Conservation (phyloP, 352 stramenopile species). For the Thalassiosira hispida region DNA sequence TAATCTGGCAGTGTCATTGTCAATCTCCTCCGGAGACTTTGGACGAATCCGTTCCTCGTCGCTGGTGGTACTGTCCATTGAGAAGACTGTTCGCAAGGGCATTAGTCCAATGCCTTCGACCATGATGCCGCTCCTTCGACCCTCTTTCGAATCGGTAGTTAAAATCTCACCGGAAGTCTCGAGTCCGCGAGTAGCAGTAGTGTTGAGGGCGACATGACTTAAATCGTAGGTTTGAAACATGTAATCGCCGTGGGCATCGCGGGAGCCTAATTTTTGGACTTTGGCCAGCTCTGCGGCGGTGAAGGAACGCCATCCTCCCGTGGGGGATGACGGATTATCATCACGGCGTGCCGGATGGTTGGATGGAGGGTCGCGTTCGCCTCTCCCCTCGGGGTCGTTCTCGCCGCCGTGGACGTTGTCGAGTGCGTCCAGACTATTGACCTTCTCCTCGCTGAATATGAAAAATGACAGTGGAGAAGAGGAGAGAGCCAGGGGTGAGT, state of each 20-base stretch:
- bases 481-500: background rate
- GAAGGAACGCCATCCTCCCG: slow-evolving; percentile 20
- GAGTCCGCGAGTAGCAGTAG: background rate
- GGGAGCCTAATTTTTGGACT: slow-evolving; percentile 19
- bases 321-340: background rate
- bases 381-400: background rate
- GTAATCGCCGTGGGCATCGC: slow-evolving; percentile 20
- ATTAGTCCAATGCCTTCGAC: background rate
- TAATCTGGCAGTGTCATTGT: slow-evolving; percentile 48
- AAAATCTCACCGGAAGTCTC: no score
- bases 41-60: slow-evolving; percentile 7
- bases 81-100: background rate
- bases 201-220: slow-evolving; percentile 20
- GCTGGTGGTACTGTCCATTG: background rate
- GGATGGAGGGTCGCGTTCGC: background rate
- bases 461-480: background rate
- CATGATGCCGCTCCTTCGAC: no score
- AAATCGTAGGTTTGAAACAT: slow-evolving; percentile 53
- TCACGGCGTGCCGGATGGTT: background rate
- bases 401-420: background rate
- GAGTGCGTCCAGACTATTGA: slow-evolving; percentile 17
- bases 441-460: slow-evolving; percentile 6
- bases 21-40: slow-evolving; percentile 30
- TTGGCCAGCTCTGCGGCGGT: background rate
- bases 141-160: no score